Base-by-base conservation (phyloP, 2,329 filamentous ascomycete genomes). In the Fusarium pseudonygamai region DNA sequence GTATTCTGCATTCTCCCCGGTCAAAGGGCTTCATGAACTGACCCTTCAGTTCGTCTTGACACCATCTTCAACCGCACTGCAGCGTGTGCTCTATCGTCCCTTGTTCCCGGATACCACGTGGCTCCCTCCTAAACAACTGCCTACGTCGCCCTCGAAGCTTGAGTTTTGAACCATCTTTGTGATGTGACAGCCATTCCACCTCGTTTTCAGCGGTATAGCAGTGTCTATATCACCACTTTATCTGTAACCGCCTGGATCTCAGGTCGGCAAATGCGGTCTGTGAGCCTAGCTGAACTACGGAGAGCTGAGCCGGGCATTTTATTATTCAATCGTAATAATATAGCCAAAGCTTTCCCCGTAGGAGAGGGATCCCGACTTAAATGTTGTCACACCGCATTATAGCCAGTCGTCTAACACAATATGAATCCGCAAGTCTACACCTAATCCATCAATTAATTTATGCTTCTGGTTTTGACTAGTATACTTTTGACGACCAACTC, bases 61-160 rank as follows among this genome's bases (percentile, higher is more conserved):
- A 72, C 67, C 53, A 69, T 43, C 40, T 60, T 63, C 18, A 34
- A 16, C n/a, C 39, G 46, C 49, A 36, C 30, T 70, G 43, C 49
- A 63, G 40, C 36, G 32, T 67, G 37, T 67, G 32, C 40, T 64
- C 45, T 46, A 47, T 64, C 42, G 58, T 72, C 49, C 71, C 71
- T 71, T 72, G 71, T 71, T 74, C 71, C 67, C 55, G 59, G 66
- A 47, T 60, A 74, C 71, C 71, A 73, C 71, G 71, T 73, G 71
- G 68, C 50, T 64, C 52, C 28, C 26, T 55, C 46, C 37, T 40
- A 45, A 34, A 26, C 45, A 53, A 39, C 62, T 46, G 52, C 47
- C 30, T 39, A 40, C n/a, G 43, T 37, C 49, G 37, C 37, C 30
- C 39, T 70, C 50, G 20, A 71, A 53, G 56, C 52, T 52, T 32